Percentiles rank a stretch among this genome's conserved stretches.
Evolutionary conservation across 345 rosid species (phyloP).

Genomic region (Bruguiera parviflora): DNA sequence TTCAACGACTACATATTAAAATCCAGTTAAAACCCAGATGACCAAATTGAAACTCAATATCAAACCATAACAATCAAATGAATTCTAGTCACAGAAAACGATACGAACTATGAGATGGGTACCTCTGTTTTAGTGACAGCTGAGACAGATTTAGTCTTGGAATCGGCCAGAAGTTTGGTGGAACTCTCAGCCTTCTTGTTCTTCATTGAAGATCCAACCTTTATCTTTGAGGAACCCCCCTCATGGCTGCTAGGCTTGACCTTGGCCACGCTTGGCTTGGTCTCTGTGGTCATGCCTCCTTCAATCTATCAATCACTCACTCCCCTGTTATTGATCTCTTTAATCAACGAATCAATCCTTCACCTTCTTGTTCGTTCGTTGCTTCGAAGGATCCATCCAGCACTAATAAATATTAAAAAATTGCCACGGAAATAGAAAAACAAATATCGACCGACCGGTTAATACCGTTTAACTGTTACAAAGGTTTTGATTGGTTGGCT

Average conservation of each 20-base stretch:
- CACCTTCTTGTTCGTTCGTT: not conserved
- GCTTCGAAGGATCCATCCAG: not conserved
- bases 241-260: slow-evolving; percentile 33
- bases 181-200: slow-evolving; percentile 52
- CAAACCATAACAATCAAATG: slow-evolving; percentile 2
- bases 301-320: not conserved
- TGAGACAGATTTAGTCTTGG: slow-evolving; percentile 44
- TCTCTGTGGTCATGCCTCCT: slow-evolving; percentile 40
- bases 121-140: slow-evolving; percentile 54
- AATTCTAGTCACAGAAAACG: not conserved
- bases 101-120: slow-evolving; percentile 14
- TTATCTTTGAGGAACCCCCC: slow-evolving; percentile 40
- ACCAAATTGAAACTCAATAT: not conserved
- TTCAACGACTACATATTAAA: not conserved
- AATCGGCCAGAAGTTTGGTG: slow-evolving; percentile 34
- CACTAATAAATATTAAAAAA: not conserved
- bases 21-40: slow-evolving; percentile 2
- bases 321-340: not conserved
- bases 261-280: slow-evolving; percentile 41
- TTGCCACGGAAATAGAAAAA: slow-evolving; percentile 57
- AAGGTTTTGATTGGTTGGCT: slow-evolving; percentile 1
- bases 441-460: not conserved
- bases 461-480: slow-evolving; percentile 22
- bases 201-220: slow-evolving; percentile 30
- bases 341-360: not conserved